phyloP scores from a whole-genome alignment of 306 rosid species.

The Cicer yamashitae region DNA sequence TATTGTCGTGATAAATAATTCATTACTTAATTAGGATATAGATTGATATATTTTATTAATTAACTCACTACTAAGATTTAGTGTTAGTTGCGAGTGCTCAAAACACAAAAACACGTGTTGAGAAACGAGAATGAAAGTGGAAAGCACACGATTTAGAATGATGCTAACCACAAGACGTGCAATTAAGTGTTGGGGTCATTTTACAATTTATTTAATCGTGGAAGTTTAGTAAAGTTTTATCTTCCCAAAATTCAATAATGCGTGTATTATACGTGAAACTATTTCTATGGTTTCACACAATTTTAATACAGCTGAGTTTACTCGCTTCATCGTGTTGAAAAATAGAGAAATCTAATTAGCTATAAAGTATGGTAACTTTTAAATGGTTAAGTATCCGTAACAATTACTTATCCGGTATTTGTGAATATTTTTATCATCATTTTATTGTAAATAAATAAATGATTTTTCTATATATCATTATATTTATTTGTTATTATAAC shows the following conservation, averaged over 20 bases:
- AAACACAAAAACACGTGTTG: slow-evolving; percentile 46
- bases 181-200: slow-evolving; percentile 41
- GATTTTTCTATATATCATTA: too few species aligned
- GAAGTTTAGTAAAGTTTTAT: slow-evolving; percentile 39
- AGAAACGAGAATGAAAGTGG: slow-evolving; percentile 35
- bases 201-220: slow-evolving; percentile 13
- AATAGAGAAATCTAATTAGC: too few species aligned
- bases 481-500: too few species aligned
- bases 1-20: background rate
- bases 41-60: slow-evolving; percentile 18
- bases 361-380: background rate
- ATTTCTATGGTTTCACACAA: background rate
- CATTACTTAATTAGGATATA: slow-evolving; percentile 5
- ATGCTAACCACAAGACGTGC: slow-evolving; percentile 39
- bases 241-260: slow-evolving; percentile 22
- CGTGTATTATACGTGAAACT: slow-evolving; percentile 37
- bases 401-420: too few species aligned
- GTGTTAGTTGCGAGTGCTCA: slow-evolving; percentile 37
- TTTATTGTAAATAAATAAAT: too few species aligned
- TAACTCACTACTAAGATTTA: slow-evolving; percentile 18
- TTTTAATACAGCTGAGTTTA: slow-evolving; percentile 5
- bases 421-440: too few species aligned
- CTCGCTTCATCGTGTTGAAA: background rate
- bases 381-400: too few species aligned
- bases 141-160: slow-evolving; percentile 39